phyloP scores from a whole-genome alignment of 306 rosid genomes.

The Quillaja saponaria region DNA sequence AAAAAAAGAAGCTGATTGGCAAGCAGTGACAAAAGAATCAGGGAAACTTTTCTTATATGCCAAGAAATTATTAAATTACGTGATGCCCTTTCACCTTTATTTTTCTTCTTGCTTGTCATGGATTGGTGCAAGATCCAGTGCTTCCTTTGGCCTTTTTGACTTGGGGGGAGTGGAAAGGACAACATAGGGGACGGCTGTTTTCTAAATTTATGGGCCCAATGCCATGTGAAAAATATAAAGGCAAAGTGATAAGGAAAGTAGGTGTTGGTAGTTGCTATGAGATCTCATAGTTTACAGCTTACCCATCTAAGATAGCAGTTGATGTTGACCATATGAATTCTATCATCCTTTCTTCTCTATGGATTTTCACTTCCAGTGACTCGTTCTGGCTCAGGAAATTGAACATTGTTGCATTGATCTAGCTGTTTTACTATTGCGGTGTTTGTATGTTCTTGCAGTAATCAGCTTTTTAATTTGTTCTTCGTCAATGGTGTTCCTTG shows the following conservation, averaged over 20 bases:
- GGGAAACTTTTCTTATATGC: constrained; percentile 49
- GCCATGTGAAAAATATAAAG: constrained; percentile 58
- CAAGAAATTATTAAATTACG: constrained; percentile 47
- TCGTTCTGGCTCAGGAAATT: constrained; percentile 42
- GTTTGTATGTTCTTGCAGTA: constrained; percentile 7
- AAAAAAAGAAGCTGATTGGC: constrained; percentile 40
- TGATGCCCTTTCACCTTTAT: constrained; percentile 19
- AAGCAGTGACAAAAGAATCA: constrained; percentile 36
- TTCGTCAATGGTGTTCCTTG: constrained; percentile 21
- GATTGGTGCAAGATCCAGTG: constrained; percentile 44
- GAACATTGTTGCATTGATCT: constrained; percentile 29
- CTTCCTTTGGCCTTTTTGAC: constrained; percentile 25
- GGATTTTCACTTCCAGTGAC: constrained; percentile 2
- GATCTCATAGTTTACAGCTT: constrained; percentile 42
- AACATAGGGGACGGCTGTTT: constrained; percentile 16
- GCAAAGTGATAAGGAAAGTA: constrained; percentile 41
- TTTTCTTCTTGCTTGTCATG: constrained; percentile 29
- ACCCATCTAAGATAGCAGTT: constrained; percentile 32
- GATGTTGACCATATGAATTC: constrained; percentile 37
- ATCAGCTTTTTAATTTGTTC: constrained; percentile 4
- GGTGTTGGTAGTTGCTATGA: constrained; percentile 54
- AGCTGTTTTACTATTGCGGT: constrained; percentile 11
- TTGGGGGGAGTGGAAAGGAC: constrained; percentile 25
- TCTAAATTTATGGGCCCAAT: constrained; percentile 43
- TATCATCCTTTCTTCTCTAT: constrained; percentile 12